A percentile compares a stretch with the other conserved stretches of the same genome.
Evolutionary conservation across 805 yeast genomes (phyloP).

Genomic region (Ogataea allantospora): DNA sequence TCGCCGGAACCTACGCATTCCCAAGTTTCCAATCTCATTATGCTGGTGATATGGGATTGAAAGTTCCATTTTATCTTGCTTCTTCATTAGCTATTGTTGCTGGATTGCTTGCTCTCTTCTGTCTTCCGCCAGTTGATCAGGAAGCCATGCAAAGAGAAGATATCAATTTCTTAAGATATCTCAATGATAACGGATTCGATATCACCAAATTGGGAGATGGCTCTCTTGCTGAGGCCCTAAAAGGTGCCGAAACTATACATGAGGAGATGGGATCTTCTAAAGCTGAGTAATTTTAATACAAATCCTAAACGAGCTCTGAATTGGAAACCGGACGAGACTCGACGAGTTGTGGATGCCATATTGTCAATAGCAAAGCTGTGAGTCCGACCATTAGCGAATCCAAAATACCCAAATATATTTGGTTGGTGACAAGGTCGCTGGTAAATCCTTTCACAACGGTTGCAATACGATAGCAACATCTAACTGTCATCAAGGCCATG

Average conservation of each 20-base stretch:
- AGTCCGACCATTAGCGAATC: slow-evolving; percentile 63
- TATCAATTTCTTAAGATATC: slow-evolving; percentile 62
- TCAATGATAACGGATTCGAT: slow-evolving; percentile 70
- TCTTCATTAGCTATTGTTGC: slow-evolving; percentile 74
- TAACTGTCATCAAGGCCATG: slow-evolving; percentile 51
- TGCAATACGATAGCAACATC: slow-evolving; percentile 70
- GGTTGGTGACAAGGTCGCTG: slow-evolving; percentile 62
- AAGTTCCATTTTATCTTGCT: slow-evolving; percentile 80
- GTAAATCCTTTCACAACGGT: slow-evolving; percentile 75
- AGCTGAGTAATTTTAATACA: slow-evolving; percentile 1
- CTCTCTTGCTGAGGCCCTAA: slow-evolving; percentile 23
- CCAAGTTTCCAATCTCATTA: slow-evolving; percentile 69
- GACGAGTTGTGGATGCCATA: slow-evolving; percentile 63
- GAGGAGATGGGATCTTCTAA: slow-evolving; percentile 9
- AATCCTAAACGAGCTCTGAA: neutral
- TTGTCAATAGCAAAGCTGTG: slow-evolving; percentile 45
- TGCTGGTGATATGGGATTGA: slow-evolving; percentile 60
- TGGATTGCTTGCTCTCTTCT: slow-evolving; percentile 65
- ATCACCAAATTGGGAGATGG: slow-evolving; percentile 51
- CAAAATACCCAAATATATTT: slow-evolving; percentile 53
- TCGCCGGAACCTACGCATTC: slow-evolving; percentile 85
- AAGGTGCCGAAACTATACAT: slow-evolving; percentile 7
- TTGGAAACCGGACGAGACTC: neutral
- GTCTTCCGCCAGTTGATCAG: slow-evolving; percentile 80
- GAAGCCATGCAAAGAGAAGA: slow-evolving; percentile 81